phyloP scores from a whole-genome alignment of 768 basidiomycete genomes.

The Mycena latifolia region DNA sequence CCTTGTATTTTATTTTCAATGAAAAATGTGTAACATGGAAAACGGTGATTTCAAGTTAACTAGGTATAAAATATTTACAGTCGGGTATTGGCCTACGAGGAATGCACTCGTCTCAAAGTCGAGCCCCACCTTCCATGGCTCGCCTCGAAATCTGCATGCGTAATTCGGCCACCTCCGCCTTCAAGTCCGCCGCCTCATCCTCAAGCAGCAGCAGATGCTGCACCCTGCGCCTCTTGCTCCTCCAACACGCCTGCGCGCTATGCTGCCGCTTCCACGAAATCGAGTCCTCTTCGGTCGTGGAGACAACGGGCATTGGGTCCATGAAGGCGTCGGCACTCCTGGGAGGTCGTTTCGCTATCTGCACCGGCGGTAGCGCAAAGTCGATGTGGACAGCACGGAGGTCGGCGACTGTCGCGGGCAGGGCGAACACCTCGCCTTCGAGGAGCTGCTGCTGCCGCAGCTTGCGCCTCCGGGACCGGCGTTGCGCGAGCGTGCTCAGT shows the following conservation, averaged over 20 bases:
- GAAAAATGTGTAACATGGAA: too few species aligned
- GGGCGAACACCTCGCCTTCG: background rate
- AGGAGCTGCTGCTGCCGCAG: background rate
- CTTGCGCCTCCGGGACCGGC: background rate
- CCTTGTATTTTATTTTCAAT: background rate
- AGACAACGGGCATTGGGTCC: background rate
- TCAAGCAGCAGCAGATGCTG: background rate
- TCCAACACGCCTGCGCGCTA: background rate
- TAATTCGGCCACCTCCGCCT: background rate
- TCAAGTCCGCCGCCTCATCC: background rate
- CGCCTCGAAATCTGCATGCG: background rate
- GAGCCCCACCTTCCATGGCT: background rate
- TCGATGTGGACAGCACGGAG: background rate
- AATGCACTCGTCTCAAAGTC: too few species aligned
- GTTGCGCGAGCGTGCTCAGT: background rate
- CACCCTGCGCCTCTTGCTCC: background rate
- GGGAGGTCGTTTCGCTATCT: background rate
- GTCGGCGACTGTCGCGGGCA: background rate
- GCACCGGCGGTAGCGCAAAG: background rate
- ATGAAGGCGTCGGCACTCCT: background rate
- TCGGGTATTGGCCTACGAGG: too few species aligned
- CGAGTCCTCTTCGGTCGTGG: background rate
- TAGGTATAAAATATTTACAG: too few species aligned
- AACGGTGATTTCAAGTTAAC: too few species aligned
- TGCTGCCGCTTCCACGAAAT: background rate